Conservation (phyloP, 352 stramenopile genomes). For the Globisporangium uncinulatum region DNA sequence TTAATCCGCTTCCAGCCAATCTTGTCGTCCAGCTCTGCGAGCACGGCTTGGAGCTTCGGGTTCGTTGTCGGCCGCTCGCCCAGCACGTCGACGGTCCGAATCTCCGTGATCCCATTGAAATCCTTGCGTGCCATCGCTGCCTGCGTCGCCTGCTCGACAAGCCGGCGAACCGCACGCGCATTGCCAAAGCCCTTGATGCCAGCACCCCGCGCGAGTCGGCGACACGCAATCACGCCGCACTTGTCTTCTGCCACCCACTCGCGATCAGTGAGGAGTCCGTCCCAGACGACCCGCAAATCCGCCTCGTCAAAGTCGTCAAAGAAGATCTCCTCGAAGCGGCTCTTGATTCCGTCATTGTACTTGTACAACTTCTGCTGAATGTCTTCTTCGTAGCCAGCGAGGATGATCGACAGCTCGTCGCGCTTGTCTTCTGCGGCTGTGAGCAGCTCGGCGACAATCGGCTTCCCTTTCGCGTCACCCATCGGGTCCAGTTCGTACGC, state of each 20-base stretch:
- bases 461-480: slow-evolving; percentile 66
- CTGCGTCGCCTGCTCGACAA: slow-evolving; percentile 62
- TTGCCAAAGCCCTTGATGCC: slow-evolving; percentile 86
- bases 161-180: slow-evolving; percentile 65
- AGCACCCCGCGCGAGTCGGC: slow-evolving; percentile 49
- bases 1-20: slow-evolving; percentile 82
- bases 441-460: slow-evolving; percentile 88
- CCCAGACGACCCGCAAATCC: slow-evolving; percentile 79
- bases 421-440: slow-evolving; percentile 82
- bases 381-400: slow-evolving; percentile 91
- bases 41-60: slow-evolving; percentile 46
- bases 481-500: slow-evolving; percentile 87
- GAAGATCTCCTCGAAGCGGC: slow-evolving; percentile 76
- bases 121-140: slow-evolving; percentile 65
- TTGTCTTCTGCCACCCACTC: slow-evolving; percentile 47
- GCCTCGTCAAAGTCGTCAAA: slow-evolving; percentile 91
- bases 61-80: slow-evolving; percentile 75
- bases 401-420: slow-evolving; percentile 83
- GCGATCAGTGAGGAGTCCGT: slow-evolving; percentile 26
- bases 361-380: slow-evolving; percentile 91
- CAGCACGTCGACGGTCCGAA: slow-evolving; percentile 67
- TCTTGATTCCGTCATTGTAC: slow-evolving; percentile 86
- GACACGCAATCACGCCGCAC: slow-evolving; percentile 55
- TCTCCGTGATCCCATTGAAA: slow-evolving; percentile 46
- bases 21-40: slow-evolving; percentile 61